Evolutionary conservation across 805 yeast genomes (phyloP).

Genomic region (Ogataea siamensis): DNA sequence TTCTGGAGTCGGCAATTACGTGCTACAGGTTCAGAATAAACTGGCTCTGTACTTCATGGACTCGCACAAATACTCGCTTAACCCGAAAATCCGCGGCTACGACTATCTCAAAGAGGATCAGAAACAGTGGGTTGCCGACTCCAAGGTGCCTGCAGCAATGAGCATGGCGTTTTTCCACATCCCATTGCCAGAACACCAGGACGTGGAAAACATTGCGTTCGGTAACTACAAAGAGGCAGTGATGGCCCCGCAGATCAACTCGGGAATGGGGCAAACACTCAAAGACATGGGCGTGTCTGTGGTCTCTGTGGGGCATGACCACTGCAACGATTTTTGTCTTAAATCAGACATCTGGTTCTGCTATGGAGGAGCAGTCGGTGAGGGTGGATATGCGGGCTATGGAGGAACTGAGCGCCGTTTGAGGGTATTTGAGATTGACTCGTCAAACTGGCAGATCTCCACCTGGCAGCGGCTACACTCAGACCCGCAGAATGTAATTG

Average conservation of each 20-base stretch:
- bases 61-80: constrained; percentile 71
- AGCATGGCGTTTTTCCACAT: constrained; percentile 94
- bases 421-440: constrained; percentile 67
- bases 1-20: constrained; percentile 84
- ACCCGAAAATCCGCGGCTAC: constrained; percentile 74
- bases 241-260: constrained; percentile 72
- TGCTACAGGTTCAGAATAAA: constrained; percentile 50
- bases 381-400: constrained; percentile 95
- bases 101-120: constrained; percentile 64
- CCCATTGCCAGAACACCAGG: constrained; percentile 82
- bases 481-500: constrained; percentile 38
- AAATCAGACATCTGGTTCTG: constrained; percentile 74
- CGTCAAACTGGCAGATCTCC: constrained; percentile 42
- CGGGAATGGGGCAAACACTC: constrained; percentile 61
- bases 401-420: constrained; percentile 82
- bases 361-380: constrained; percentile 92
- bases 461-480: constrained; percentile 77
- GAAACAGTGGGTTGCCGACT: constrained; percentile 9
- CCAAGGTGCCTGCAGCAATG: constrained; percentile 41
- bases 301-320: constrained; percentile 90
- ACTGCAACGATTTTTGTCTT: constrained; percentile 88
- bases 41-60: constrained; percentile 75
- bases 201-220: constrained; percentile 39
- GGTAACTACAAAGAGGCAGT: constrained; percentile 72
- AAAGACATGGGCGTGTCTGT: constrained; percentile 69